Evolutionary conservation across 2,329 filamentous ascomycete genomes (phyloP).

Genomic region (Talaromyces pinophilus): DNA sequence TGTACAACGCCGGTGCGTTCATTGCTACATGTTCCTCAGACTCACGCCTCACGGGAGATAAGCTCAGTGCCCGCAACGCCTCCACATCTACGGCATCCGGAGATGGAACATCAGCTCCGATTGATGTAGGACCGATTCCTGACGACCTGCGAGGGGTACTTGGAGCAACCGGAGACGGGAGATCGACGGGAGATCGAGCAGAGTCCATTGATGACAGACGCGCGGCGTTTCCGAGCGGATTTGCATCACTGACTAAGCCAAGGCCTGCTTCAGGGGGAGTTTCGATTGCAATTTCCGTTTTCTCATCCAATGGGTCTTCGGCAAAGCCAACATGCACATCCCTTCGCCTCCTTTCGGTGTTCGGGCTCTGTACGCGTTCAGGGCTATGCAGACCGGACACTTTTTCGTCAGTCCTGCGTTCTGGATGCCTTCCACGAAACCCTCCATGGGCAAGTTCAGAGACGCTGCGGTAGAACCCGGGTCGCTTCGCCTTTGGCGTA

Average conservation of each 20-base stretch:
- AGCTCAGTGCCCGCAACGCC: constrained; percentile 26
- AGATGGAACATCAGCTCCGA: not conserved
- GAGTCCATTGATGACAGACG: constrained; percentile 24
- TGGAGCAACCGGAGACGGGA: not conserved
- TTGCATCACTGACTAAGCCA: not conserved
- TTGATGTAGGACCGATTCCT: not conserved
- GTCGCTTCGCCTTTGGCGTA: constrained; percentile 46
- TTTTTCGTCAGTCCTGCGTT: constrained; percentile 23
- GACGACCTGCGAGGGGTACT: not conserved
- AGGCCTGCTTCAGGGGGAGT: constrained; percentile 2
- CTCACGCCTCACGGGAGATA: constrained; percentile 36
- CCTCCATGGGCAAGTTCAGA: constrained; percentile 40
- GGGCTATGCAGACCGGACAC: constrained; percentile 23
- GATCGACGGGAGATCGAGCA: not conserved
- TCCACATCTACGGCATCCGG: constrained; percentile 33
- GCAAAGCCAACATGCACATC: constrained; percentile 61
- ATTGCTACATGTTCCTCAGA: constrained; percentile 35
- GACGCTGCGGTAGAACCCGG: constrained; percentile 37
- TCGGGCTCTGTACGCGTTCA: constrained; percentile 14
- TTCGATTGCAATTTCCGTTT: constrained; percentile 15
- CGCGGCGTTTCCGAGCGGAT: constrained; percentile 24
- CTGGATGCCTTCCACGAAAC: constrained; percentile 38
- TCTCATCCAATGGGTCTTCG: constrained; percentile 34
- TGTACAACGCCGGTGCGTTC: constrained; percentile 59
- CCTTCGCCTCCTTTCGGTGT: constrained; percentile 30